Evolutionary conservation across 1,139 yeast species (phyloP).

Genomic region (Magnusiomyces tetraspermus): DNA sequence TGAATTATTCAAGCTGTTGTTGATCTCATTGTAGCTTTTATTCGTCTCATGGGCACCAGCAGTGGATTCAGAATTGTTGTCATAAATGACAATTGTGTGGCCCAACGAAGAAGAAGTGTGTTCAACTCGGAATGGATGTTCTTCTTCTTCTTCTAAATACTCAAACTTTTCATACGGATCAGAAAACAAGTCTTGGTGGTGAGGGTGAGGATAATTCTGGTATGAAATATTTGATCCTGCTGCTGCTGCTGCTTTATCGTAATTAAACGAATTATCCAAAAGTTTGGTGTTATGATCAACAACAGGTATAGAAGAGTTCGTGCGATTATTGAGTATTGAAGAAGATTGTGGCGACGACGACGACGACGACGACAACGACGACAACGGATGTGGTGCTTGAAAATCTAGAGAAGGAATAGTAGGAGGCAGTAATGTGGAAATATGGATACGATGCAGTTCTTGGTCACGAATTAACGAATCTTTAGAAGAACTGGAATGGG

Average conservation of each 20-base stretch:
- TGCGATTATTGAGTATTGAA: too few relatives aligned
- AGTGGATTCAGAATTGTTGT: too few relatives aligned
- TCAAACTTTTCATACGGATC: too few relatives aligned
- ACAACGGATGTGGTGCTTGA: not conserved
- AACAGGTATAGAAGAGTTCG: too few relatives aligned
- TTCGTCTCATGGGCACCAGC: too few relatives aligned
- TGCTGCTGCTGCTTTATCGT: not conserved
- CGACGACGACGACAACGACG: not conserved
- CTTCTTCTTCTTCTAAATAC: not conserved
- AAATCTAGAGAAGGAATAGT: not conserved
- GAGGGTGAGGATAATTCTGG: too few relatives aligned
- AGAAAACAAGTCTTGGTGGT: too few relatives aligned
- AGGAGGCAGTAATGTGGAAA: not conserved
- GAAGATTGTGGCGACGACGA: not conserved
- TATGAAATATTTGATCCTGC: too few relatives aligned
- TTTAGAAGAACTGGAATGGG: too few relatives aligned
- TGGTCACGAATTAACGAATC: not conserved
- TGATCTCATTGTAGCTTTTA: too few relatives aligned
- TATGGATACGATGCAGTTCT: not conserved
- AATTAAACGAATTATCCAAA: not conserved
- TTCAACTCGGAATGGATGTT: constrained; percentile 6
- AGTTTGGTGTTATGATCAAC: not conserved
- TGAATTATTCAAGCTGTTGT: too few relatives aligned
- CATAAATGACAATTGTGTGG: constrained; percentile 4
- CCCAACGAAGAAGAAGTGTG: constrained; percentile 12